Percentiles rank a stretch among this genome's conserved stretches.
These are phyloP conservation scores for Wickerhamiella infanticola DNA, from an alignment of 1,139 yeast species.

Conservation along the genomic window DNA sequence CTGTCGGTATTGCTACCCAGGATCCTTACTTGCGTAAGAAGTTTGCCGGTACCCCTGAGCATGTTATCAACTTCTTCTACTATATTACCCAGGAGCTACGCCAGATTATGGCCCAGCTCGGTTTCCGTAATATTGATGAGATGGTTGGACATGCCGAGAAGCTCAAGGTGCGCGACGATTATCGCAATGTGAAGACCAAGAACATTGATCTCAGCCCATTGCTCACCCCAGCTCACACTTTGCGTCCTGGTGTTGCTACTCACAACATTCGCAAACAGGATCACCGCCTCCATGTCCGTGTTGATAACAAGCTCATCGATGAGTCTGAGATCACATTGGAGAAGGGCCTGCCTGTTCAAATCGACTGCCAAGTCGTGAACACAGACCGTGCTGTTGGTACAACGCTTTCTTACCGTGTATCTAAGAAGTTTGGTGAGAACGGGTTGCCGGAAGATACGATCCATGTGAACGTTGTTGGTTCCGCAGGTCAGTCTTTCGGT, in stretches of 20 bases:
- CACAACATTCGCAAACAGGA: slow-evolving; percentile 89
- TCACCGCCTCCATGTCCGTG: slow-evolving; percentile 78
- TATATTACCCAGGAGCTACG: slow-evolving; percentile 88
- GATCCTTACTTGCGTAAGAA: slow-evolving; percentile 88
- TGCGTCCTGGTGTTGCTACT: slow-evolving; percentile 97
- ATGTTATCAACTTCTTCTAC: slow-evolving; percentile 93
- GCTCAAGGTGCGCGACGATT: slow-evolving; percentile 69
- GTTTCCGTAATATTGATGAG: slow-evolving; percentile 89
- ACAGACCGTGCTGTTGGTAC: slow-evolving; percentile 96
- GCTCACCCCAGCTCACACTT: slow-evolving; percentile 89
- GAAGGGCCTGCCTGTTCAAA: slow-evolving; percentile 85
- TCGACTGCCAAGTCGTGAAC: slow-evolving; percentile 83
- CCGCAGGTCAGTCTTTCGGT: slow-evolving; percentile 98
- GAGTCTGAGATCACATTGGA: slow-evolving; percentile 90
- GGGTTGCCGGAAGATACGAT: slow-evolving; percentile 94
- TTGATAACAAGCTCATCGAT: slow-evolving; percentile 90
- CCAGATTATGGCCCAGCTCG: slow-evolving; percentile 82
- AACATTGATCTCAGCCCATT: slow-evolving; percentile 85
- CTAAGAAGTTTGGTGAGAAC: slow-evolving; percentile 81
- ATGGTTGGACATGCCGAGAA: slow-evolving; percentile 97
- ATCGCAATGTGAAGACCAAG: slow-evolving; percentile 78
- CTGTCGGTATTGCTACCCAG: slow-evolving; percentile 98
- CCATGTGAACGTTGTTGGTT: slow-evolving; percentile 79
- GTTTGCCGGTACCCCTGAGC: slow-evolving; percentile 95
- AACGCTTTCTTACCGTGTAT: slow-evolving; percentile 82